Evolutionary conservation across 257 asterid species (phyloP), one percentile per base, ranked within the genome.

Genomic region (Rauvolfia tetraphylla): DNA sequence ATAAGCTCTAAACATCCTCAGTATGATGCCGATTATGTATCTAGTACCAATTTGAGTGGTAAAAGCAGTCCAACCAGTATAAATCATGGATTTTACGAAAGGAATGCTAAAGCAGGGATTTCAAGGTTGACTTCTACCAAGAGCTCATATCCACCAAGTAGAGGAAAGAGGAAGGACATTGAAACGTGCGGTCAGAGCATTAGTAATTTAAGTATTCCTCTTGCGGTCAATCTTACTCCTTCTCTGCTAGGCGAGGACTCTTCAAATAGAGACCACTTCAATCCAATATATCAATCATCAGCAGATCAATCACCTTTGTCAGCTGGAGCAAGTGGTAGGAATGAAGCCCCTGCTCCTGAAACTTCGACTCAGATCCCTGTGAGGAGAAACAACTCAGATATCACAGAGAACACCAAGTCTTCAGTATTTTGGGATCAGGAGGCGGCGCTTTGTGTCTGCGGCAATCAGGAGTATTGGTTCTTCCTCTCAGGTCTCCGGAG

Each of bases 361-460:
- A 70, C 65, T 3, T 63, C 18, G 13, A 77, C 79, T 10, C 84
- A 79, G 48, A 80, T 23, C 46, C 83, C 85, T 7, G 31, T 46
- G 5, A 88, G 84, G 86, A 92, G 75, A 59, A 85, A 72, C 86
- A 79, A 75, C 46, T 29, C 22, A 12, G 85, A 83, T 48, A 56
- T 72, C 41, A 34, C 84, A 0, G 97, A 87, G 75, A 74, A 57
- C 48, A 42, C 72, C 3, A 89, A 86, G 70, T 84, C 96, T 5
- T 95, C 98, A 0, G 95, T 95, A 20, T 89, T 81, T 65, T 95
- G 98, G 98, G 96, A 95, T 76, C 90, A 88, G 17, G 97, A 90
- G 63, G 93, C 96, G 96, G 22, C 87, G 95, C 42, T 92, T 88
- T 15, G 86, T 90, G 71, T 87, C 95, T 25, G 84, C 97, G 0